Conservation (phyloP, 345 rosid genomes). For the Physaria fendleri region DNA sequence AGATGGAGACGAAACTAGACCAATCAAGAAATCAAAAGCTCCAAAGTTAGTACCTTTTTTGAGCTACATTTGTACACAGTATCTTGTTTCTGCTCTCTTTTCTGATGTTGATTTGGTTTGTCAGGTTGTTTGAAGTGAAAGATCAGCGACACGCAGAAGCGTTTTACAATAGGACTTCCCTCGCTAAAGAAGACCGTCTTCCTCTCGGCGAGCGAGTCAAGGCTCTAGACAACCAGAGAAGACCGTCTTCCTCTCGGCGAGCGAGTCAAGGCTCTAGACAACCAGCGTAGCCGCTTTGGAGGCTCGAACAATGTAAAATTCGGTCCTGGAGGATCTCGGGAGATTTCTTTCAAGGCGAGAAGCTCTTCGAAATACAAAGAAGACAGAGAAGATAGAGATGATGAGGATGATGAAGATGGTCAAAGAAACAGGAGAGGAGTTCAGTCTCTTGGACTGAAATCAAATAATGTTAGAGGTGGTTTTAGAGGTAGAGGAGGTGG, state of each 20-base stretch:
- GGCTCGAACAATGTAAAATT: conserved; percentile 46
- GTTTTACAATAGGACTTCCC: conserved; percentile 50
- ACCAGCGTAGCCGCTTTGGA: conserved; percentile 29
- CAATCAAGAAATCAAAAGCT: conserved; percentile 44
- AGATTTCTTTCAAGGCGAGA: conserved; percentile 66
- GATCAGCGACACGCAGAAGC: conserved; percentile 87
- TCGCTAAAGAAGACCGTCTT: conserved; percentile 66
- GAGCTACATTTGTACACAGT: not conserved
- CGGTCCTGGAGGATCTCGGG: conserved; percentile 88
- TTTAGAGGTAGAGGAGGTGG: conserved; percentile 47
- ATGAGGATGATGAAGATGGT: conserved; percentile 21
- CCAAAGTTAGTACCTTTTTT: conserved; percentile 48
- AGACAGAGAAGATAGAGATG: conserved; percentile 45
- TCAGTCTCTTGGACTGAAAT: conserved; percentile 66
- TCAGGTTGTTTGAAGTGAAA: conserved; percentile 77
- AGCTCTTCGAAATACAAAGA: conserved; percentile 55
- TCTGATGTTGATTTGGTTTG: conserved; percentile 8
- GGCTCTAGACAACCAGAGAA: conserved; percentile 41
- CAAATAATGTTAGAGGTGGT: conserved; percentile 36
- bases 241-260: conserved; percentile 68
- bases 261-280: conserved; percentile 60
- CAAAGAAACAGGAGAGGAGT: conserved; percentile 59
- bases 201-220: conserved; percentile 75
- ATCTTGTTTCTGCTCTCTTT: not conserved
- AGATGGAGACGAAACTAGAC: conserved; percentile 22